Conservation (phyloP, 306 rosid genomes). For the Acacia melanoxylon region DNA sequence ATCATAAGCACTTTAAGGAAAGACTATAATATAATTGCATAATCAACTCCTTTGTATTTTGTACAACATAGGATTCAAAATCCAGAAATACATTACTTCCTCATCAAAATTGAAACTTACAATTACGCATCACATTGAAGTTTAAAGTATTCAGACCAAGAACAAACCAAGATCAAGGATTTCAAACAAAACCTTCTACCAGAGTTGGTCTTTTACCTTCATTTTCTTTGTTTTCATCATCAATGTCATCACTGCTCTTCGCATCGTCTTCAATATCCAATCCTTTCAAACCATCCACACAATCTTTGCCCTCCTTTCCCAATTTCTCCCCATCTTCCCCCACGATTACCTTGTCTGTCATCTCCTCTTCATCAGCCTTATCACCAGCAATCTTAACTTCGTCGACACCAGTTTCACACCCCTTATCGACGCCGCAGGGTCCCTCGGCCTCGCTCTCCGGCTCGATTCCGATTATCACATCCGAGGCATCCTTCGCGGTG, state of each 20-base stretch:
- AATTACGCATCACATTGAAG: not conserved
- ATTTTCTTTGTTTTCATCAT: slow-evolving; percentile 19
- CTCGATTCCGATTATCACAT: slow-evolving; percentile 35
- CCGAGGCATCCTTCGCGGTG: slow-evolving; percentile 30
- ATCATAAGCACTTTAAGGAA: not conserved
- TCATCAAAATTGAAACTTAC: not conserved
- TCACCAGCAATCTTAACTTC: slow-evolving; percentile 38
- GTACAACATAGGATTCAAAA: not conserved
- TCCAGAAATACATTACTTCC: not conserved
- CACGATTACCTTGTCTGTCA: slow-evolving; percentile 37
- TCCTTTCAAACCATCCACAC: slow-evolving; percentile 68
- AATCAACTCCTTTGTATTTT: not conserved
- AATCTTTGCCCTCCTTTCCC: slow-evolving; percentile 43
- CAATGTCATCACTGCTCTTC: slow-evolving; percentile 14
- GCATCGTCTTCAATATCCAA: slow-evolving; percentile 45
- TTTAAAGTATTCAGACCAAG: not conserved
- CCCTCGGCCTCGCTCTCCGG: slow-evolving; percentile 41
- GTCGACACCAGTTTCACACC: slow-evolving; percentile 34
- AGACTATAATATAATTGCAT: not conserved
- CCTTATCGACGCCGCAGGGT: slow-evolving; percentile 46
- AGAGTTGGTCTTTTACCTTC: slow-evolving; percentile 51
- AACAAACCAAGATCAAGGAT: not conserved
- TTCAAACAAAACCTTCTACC: slow-evolving; percentile 60
- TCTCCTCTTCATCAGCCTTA: slow-evolving; percentile 17
- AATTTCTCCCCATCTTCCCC: slow-evolving; percentile 46